Evolutionary conservation across 257 asterid species (phyloP).

Genomic region (Salvia splendens): DNA sequence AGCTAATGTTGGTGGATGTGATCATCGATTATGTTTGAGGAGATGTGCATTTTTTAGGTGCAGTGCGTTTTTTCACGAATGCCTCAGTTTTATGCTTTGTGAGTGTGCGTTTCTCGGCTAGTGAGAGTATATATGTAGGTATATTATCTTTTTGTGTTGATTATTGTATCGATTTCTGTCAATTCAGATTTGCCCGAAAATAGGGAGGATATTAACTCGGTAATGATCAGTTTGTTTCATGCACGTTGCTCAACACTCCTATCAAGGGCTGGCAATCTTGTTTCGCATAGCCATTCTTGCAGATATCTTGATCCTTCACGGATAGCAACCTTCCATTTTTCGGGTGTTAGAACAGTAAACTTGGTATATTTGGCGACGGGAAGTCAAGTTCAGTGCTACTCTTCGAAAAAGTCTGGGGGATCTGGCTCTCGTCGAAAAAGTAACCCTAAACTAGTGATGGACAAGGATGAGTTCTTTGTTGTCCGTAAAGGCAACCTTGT

Average conservation of each 20-base stretch:
- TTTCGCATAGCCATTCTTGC: conserved; percentile 41
- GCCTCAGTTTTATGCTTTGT: neutral
- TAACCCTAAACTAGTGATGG: conserved; percentile 53
- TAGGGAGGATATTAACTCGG: conserved; percentile 36
- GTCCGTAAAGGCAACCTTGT: conserved; percentile 94
- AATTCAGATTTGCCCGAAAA: conserved; percentile 43
- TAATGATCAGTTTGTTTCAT: conserved; percentile 74
- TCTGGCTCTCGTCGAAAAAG: conserved; percentile 44
- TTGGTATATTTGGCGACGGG: conserved; percentile 39
- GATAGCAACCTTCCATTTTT: conserved; percentile 42
- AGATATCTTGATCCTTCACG: conserved; percentile 41
- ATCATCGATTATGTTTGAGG: neutral
- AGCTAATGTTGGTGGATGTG: neutral
- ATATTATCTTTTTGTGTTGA: neutral
- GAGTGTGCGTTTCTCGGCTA: neutral
- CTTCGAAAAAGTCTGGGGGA: conserved; percentile 49
- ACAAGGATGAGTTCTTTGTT: conserved; percentile 87
- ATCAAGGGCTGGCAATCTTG: conserved; percentile 46
- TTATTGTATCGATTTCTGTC: conserved; percentile 21
- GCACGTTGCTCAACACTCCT: conserved; percentile 53
- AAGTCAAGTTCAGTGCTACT: conserved; percentile 51
- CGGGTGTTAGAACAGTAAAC: conserved; percentile 47
- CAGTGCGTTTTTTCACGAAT: neutral
- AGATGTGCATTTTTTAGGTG: neutral
- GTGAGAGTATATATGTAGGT: neutral